Percentiles rank a stretch among this genome's conserved stretches.
These are phyloP conservation scores for Esteya vermicola DNA, from an alignment of 2,329 filamentous ascomycete genomes.

Conservation along the genomic window DNA sequence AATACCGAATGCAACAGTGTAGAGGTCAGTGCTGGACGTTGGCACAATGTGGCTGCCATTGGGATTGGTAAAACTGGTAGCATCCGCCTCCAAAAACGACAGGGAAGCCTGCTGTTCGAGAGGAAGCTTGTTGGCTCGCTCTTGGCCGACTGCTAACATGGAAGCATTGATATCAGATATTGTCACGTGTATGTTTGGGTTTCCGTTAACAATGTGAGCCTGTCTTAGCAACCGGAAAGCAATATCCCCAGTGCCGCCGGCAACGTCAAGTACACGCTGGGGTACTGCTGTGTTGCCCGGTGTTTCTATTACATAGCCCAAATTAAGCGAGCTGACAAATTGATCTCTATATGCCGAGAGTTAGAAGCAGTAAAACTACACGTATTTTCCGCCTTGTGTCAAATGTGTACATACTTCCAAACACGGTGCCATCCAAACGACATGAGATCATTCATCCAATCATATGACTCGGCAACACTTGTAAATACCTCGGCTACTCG, in stretches of 20 bases:
- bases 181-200: constrained; percentile 69
- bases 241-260: constrained; percentile 93
- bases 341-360: constrained; percentile 47
- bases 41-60: constrained; percentile 37
- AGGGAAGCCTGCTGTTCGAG: constrained; percentile 42
- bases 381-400: no score
- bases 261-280: constrained; percentile 81
- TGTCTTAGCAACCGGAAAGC: constrained; percentile 93
- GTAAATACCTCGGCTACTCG: constrained; percentile 80
- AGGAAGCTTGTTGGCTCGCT: constrained; percentile 52
- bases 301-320: constrained; percentile 41
- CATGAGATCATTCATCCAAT: constrained; percentile 99
- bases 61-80: constrained; percentile 46
- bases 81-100: constrained; percentile 79
- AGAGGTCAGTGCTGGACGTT: constrained; percentile 68
- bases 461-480: constrained; percentile 86
- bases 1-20: constrained; percentile 96
- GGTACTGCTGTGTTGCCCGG: constrained; percentile 22
- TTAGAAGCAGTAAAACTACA: constrained; percentile 1
- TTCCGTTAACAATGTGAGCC: constrained; percentile 64
- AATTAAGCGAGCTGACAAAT: constrained; percentile 84
- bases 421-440: constrained; percentile 91
- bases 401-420: constrained; percentile 79
- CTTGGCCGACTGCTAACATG: constrained; percentile 81
- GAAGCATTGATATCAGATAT: constrained; percentile 92